Base-by-base conservation (phyloP, 2,329 filamentous ascomycete genomes). In the Ascochyta clinopodiicola region DNA sequence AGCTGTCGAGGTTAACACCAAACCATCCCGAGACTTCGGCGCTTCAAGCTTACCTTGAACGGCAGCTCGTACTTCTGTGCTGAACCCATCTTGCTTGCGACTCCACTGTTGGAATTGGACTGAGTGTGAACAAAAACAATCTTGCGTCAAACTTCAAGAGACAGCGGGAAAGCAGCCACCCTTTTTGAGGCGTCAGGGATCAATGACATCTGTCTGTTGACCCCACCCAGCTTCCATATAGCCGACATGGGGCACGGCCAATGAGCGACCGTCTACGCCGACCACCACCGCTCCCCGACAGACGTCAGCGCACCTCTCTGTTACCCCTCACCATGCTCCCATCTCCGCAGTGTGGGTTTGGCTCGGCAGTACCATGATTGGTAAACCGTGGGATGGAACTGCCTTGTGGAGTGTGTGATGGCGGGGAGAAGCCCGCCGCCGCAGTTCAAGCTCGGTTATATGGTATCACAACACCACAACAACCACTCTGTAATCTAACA, bases 1-100 rank as follows among this genome's bases (percentile, higher is more conserved):
- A 86, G 77, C 79, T 84, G 48, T 15, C 6, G 8, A 35, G 15
- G 54, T 63, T 48, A 62, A 15, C n/a, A 13, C n/a, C 15, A 7
- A 31, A 4, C 12, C 25, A 12, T 4, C 5, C n/a, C 27, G 15
- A 9, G 2, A 43, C 15, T 13, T 29, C 10, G 17, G 4, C 4
- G 24, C 36, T 19, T 34, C 25, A 13, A n/a, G 25, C 47, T 42
- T 57, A 79, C 78, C 72, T 80, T 78, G 70, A 80, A 80, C 2
- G 78, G 79, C 22, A 80, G 61, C 62, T 74, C 67, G 34, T 70
- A 67, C 36, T 71, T 74, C 21, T 45, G 60, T 43, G 64, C 44
- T 38, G 60, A 64, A n/a, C 57, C 60, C 69, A 72, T 72, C 1
- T 27, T 63, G 45, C 9, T 25, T 21, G 24, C 32, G 32, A 44